Base-by-base conservation (phyloP, 352 stramenopile species). In the Plasmopara muralis region DNA sequence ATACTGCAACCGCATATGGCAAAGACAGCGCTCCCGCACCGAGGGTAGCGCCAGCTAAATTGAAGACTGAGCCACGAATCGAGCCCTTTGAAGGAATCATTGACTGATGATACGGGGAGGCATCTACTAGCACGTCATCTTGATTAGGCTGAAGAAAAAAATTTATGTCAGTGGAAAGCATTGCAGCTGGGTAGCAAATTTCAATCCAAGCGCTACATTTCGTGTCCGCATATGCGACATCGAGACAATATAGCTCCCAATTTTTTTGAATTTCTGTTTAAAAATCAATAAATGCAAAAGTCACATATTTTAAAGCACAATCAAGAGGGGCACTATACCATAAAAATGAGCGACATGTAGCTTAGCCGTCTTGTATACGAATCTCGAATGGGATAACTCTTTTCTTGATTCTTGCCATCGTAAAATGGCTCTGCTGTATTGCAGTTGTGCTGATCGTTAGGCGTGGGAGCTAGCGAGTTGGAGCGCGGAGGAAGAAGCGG, bases 21-120 rank as follows among this genome's bases (percentile, higher is more conserved):
- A 93, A 62, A 18, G 79, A 90, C 7, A 93, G 64, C 34, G 82
- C 82, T 15, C 82, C 82, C 12, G 82, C 82, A 9, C 82, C 82
- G 9, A 93, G 72, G 30, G 82, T 93, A 35, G 82, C 82, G 20
- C 82, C 78, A n/a, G 76, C 76, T 13, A 93, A 62, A 62, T 93
- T 93, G 43, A 93, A 93, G 14, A 93, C 75, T 3, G 82, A 93
- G 47, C 82, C 82, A 14, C 79, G 79, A 62, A 93, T 85, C 8
- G 82, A 93, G 6, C 82, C 79, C 52, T 87, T 89, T 5, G 82
- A 84, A 37, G 82, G 82, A 53, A 90, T 84, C 43, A 89, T 70
- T 31, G 77, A 85, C 64, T 85, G 75, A 60, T 90, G 79, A 43
- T 89, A 83, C 39, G 77, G 68, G 47, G 87, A 92, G 16, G 74